Evolutionary conservation across 2,329 filamentous ascomycete species (phyloP), one percentile per base, ranked within the genome.

Genomic region (Alternaria sp.): DNA sequence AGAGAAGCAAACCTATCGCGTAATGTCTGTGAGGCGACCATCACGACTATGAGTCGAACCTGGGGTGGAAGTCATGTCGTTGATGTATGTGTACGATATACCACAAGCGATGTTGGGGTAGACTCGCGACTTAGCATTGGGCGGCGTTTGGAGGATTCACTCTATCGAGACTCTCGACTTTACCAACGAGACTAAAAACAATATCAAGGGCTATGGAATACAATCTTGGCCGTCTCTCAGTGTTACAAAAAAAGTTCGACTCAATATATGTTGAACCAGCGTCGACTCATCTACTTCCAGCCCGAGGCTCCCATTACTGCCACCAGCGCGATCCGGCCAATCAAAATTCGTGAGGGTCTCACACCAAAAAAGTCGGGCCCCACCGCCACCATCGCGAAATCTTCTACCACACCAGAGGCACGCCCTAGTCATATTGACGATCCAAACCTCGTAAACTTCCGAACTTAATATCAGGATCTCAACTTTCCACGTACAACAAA

Each of bases 1-100:
- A 81, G 70, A 74, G 70, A 64, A 79, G 78, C 71, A 73, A 73
- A 46, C 78, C 79, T 44, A 80, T 81, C 61, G 77, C 77, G 8
- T 81, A 73, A 13, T 5, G 25, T 32, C 7, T 23, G 13, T 5
- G 11, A 17, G 36, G 40, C 15, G 36, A 32, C 10, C 9, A 32
- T 15, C 21, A 36, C 6, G 19, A 36, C 4, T 1, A 21, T 15
- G 15, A 25, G 7, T 40, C 36, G 36, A 40, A 40, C n/a, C 26
- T 15, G n/a, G 23, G 28, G 5, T 36, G 47, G 52, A 44, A 44
- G 5, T 13, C 15, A 46, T 40, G 32, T 51, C 23, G 30, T 44
- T 12, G 12, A 44, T 67, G 65, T 71, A 69, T 40, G 59, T 59
- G 21, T 68, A 69, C 45, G 66, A 62, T 69, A 67, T 62, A 66